Conservation (phyloP, 805 yeast species). For the Debaryomyces hansenii region DNA sequence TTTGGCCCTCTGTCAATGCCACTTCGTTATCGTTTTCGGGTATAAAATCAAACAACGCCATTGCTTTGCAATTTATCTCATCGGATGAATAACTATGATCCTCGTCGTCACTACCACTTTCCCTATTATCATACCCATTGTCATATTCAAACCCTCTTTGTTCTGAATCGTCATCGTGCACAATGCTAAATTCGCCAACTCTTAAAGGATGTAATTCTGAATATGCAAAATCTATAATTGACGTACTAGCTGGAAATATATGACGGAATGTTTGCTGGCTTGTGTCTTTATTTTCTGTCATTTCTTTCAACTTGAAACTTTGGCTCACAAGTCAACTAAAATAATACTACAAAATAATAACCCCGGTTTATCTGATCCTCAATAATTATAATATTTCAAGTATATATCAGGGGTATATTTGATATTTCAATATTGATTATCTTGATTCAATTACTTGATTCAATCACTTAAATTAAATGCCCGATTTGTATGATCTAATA, state of each 20-base stretch:
- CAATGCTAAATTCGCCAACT: slow-evolving; percentile 45
- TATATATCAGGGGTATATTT: neutral
- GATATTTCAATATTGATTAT: too few relatives aligned
- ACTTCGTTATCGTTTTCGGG: slow-evolving; percentile 97
- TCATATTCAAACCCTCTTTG: slow-evolving; percentile 5
- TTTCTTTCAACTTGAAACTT: neutral
- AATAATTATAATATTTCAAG: neutral
- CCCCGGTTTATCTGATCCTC: neutral
- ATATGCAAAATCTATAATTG: slow-evolving; percentile 83
- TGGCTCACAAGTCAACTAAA: neutral
- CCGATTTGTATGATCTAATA: too few relatives aligned
- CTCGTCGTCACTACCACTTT: slow-evolving; percentile 8
- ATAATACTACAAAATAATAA: neutral
- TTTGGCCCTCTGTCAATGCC: slow-evolving; percentile 73
- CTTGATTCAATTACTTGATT: too few relatives aligned
- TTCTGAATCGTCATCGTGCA: slow-evolving; percentile 10
- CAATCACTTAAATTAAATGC: too few relatives aligned
- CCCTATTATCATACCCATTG: slow-evolving; percentile 3
- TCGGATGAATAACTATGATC: slow-evolving; percentile 18
- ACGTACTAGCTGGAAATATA: slow-evolving; percentile 25
- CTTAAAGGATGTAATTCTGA: slow-evolving; percentile 67
- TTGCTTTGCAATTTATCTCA: slow-evolving; percentile 57
- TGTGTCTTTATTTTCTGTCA: neutral
- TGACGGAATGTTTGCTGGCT: neutral
- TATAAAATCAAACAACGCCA: slow-evolving; percentile 83